Evolutionary conservation across 208 protist species (phyloP), one percentile per base, ranked within the genome.

Genomic region (Leishmania lainsoni): DNA sequence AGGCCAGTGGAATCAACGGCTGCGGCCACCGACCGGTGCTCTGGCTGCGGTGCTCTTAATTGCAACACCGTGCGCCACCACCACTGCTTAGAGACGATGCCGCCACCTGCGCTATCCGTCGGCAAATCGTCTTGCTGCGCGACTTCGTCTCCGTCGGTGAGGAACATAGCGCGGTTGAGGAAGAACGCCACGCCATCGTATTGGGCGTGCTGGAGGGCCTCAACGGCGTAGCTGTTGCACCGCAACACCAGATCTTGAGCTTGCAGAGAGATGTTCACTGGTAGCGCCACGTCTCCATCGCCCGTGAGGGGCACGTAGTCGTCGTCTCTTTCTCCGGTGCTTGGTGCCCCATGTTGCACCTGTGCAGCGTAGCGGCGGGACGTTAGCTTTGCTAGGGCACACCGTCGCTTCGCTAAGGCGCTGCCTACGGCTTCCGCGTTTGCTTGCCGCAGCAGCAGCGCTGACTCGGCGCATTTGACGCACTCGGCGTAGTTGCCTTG

Each of bases 221-320:
- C 76, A 73, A 97, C 94, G 17, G 93, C 93, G 83, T 94, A 90
- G 78, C 85, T 91, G 81, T 97, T 97, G 87, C 93, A 96, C 52
- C 86, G 88, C 63, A 92, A 83, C 42, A 96, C 91, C 66, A 95
- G 83, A 3, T 90, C 88, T 45, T 86, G 87, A 12, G 90, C 92
- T 68, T 96, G 90, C 61, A 85, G 65, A 65, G 61, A 68, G 8
- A 92, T 54, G 49, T 52, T 73, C 20, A 80, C n/a, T 3, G 81
- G 87, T 58, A 92, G 85, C 22, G 49, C 39, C 45, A 86, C 68
- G 22, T 82, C 85, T 2, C 84, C 80, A 39, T 84, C 61, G 5
- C 81, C 79, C 1, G 79, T 87, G 51, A 83, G 70, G 3, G 77
- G 42, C 35, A 87, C 77, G 69, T 78, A 52, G 3, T 68, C 77